Evolutionary conservation across 2,329 filamentous ascomycete genomes (phyloP), one percentile per base, ranked within the genome.

Genomic region (Geoglossum cookeanum): DNA sequence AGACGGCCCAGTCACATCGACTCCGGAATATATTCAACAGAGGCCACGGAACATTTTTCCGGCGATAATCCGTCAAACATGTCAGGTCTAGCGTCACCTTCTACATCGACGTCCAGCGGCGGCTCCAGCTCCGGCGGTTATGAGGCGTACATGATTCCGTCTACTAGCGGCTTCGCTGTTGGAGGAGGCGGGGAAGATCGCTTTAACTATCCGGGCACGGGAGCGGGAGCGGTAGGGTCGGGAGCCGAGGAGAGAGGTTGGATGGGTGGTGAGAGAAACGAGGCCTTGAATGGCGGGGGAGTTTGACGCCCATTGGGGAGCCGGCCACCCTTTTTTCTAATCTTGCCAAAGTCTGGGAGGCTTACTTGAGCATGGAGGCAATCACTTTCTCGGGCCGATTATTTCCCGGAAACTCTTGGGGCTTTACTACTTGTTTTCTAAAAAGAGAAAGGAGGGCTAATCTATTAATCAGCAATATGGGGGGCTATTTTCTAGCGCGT

Each of bases 121-220:
- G 22, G 22, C 22, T 22, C 22, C 22, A 22, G 22, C 22, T 53
- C 49, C n/a, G 37, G 39, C 44, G 35, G 11, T 5, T 55, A 55
- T 29, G 54, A 55, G 27, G 54, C 54, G n/a, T 55, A 55, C 45
- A 55, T 55, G 54, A 11, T 17, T 22, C 54, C 54, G 9, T n/a
- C 49, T 8, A 32, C 30, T 6, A n/a, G 30, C 33, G 30, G 49
- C 2, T 53, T n/a, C 22, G 15, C 49, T n/a, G 30, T 35, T 37
- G 49, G 49, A 22, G 33, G 49, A 3, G 17, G 33, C 5, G 32
- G 49, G 3, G 49, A 53, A n/a, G 49, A 53, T 45, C 42, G 17
- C n/a, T 45, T 45, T 22, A 45, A 5, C n/a, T 45, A 22, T 45
- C n/a, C 17, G 42, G 42, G 42, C 17, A 9, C 42, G 4, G 17